Conservation (phyloP, 2,329 filamentous ascomycete genomes). For the Clonostachys sp. region DNA sequence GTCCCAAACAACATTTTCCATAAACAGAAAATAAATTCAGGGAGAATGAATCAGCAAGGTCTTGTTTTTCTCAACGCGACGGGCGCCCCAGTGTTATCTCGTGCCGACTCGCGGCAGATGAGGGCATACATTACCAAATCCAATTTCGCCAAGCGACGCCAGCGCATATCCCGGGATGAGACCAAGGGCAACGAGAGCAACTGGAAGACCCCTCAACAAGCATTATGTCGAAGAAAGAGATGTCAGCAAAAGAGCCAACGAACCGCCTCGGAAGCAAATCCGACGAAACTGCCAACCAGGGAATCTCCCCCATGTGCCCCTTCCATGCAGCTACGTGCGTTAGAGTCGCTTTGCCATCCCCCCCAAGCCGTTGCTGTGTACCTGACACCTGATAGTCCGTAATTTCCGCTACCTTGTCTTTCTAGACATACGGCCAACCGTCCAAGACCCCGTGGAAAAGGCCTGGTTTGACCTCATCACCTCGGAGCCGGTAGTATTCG, state of each 20-base stretch:
- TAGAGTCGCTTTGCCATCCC: no score
- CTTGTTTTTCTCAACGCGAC: slow-evolving; percentile 3
- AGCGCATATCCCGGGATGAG: not conserved
- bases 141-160: slow-evolving; percentile 5
- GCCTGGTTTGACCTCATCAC: slow-evolving; percentile 1
- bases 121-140: slow-evolving; percentile 3
- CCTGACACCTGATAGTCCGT: no score
- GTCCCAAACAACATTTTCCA: no score
- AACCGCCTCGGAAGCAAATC: not conserved
- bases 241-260: not conserved
- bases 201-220: not conserved
- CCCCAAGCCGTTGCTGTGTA: no score
- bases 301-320: not conserved
- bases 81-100: not conserved
- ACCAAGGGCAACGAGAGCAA: not conserved
- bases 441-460: not conserved
- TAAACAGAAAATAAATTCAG: no score
- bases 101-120: not conserved
- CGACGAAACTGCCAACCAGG: not conserved
- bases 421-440: not conserved
- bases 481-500: slow-evolving; percentile 3
- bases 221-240: not conserved
- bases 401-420: not conserved
- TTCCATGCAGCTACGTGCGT: not conserved
- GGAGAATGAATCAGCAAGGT: no score